Conservation (phyloP, 2,329 filamentous ascomycete species). For the Hypoxylon sp. region DNA sequence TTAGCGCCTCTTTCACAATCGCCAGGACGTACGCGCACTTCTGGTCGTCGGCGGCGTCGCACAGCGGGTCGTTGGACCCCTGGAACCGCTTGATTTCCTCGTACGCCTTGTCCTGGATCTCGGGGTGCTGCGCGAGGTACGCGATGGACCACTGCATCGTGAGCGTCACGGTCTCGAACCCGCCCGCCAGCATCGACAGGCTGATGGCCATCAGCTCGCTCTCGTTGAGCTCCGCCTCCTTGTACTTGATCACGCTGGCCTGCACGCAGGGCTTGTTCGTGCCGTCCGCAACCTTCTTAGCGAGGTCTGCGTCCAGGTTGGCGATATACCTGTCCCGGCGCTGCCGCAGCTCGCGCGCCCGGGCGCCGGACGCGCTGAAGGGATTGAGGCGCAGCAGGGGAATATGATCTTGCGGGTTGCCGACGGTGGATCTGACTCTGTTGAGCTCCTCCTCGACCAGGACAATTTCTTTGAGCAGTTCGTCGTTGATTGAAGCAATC, state of each 20-base stretch:
- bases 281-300: slow-evolving; percentile 49
- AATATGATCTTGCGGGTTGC: slow-evolving; percentile 89
- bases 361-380: slow-evolving; percentile 46
- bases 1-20: slow-evolving; percentile 78
- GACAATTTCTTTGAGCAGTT: slow-evolving; percentile 75
- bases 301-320: slow-evolving; percentile 69
- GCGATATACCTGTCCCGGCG: slow-evolving; percentile 73
- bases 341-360: slow-evolving; percentile 70
- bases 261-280: slow-evolving; percentile 54
- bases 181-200: slow-evolving; percentile 81
- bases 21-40: slow-evolving; percentile 79
- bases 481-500: slow-evolving; percentile 73
- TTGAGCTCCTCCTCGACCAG: slow-evolving; percentile 78
- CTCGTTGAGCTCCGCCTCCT: slow-evolving; percentile 53
- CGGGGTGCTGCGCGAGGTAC: slow-evolving; percentile 72
- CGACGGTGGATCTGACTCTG: slow-evolving; percentile 79
- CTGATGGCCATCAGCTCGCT: slow-evolving; percentile 83
- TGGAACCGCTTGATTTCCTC: slow-evolving; percentile 63
- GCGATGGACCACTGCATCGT: slow-evolving; percentile 83
- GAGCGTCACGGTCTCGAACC: slow-evolving; percentile 81
- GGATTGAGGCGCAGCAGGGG: slow-evolving; percentile 72
- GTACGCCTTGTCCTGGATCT: slow-evolving; percentile 74
- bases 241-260: slow-evolving; percentile 48
- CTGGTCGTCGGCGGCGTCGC: slow-evolving; percentile 78
- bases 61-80: slow-evolving; percentile 66